Evolutionary conservation across 768 basidiomycete species (phyloP).

Genomic region (Pleurotus citrinopileatus): DNA sequence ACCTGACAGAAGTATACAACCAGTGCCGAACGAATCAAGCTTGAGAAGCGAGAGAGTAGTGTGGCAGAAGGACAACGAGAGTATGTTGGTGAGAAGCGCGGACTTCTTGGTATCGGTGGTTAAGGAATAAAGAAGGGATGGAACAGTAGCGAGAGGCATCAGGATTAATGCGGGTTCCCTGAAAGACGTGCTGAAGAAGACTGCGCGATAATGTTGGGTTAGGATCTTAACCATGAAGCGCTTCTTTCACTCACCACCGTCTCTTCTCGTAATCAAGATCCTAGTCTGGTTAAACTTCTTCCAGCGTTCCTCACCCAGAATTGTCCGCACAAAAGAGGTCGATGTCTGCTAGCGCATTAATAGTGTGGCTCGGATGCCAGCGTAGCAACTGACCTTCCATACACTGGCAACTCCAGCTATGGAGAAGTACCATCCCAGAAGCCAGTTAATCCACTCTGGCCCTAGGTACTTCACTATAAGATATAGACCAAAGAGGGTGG

Average conservation of each 20-base stretch:
- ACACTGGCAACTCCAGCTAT: slow-evolving; percentile 63
- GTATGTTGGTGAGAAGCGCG: slow-evolving; percentile 72
- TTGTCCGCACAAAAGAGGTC: slow-evolving; percentile 46
- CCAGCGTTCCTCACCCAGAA: slow-evolving; percentile 55
- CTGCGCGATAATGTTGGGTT: slow-evolving; percentile 20
- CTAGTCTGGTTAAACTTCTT: slow-evolving; percentile 48
- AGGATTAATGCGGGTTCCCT: slow-evolving; percentile 57
- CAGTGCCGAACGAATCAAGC: slow-evolving; percentile 89
- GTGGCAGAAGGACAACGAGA: slow-evolving; percentile 76
- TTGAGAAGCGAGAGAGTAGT: slow-evolving; percentile 77
- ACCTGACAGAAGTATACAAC: slow-evolving; percentile 75
- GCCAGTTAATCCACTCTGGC: slow-evolving; percentile 78
- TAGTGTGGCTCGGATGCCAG: background rate
- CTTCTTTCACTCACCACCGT: slow-evolving; percentile 34
- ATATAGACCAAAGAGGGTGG: slow-evolving; percentile 66
- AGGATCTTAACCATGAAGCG: slow-evolving; percentile 11
- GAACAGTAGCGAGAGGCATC: slow-evolving; percentile 56
- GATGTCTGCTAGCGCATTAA: slow-evolving; percentile 35
- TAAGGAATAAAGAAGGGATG: slow-evolving; percentile 64
- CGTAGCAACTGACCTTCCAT: slow-evolving; percentile 52
- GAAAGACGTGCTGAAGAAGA: slow-evolving; percentile 38
- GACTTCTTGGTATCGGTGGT: slow-evolving; percentile 46
- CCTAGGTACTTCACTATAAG: slow-evolving; percentile 72
- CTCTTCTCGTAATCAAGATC: slow-evolving; percentile 42
- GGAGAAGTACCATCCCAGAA: slow-evolving; percentile 76